A percentile compares a stretch with the other conserved stretches of the same genome.
Evolutionary conservation across 2,329 filamentous ascomycete species (phyloP).

Genomic region (Pyricularia sp.): DNA sequence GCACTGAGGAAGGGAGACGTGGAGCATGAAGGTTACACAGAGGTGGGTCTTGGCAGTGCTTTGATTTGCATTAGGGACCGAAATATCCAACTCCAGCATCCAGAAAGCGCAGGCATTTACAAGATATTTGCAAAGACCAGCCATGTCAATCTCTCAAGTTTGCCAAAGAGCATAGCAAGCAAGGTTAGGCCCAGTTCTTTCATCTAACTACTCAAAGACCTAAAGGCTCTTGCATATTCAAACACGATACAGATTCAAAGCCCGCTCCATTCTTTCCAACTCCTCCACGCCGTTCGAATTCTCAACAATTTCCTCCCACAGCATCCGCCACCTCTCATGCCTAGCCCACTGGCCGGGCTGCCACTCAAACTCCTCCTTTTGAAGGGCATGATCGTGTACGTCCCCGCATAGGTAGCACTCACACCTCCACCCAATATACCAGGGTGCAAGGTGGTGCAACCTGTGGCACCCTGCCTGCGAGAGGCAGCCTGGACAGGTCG

Average conservation of each 20-base stretch:
- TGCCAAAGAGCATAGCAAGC: too few relatives aligned
- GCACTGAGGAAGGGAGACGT: too few relatives aligned
- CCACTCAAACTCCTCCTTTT: neutral
- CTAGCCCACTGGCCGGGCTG: neutral
- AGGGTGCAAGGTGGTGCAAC: neutral
- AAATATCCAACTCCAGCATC: too few relatives aligned
- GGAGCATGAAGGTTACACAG: too few relatives aligned
- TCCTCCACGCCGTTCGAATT: neutral
- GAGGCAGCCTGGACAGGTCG: neutral
- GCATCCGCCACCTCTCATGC: neutral
- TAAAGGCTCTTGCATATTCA: neutral
- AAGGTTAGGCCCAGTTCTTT: too few relatives aligned
- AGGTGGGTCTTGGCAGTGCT: too few relatives aligned
- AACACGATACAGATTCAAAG: neutral
- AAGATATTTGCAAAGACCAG: neutral
- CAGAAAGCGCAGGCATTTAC: too few relatives aligned
- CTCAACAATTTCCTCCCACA: neutral
- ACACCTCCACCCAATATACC: neutral
- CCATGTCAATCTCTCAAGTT: neutral
- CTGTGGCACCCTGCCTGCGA: neutral
- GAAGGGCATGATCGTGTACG: neutral
- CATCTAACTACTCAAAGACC: too few relatives aligned
- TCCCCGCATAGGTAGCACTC: neutral
- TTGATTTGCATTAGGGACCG: too few relatives aligned
- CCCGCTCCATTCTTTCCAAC: neutral